A percentile compares a stretch with the other conserved stretches of the same genome.
Conservation (phyloP, 345 rosid genomes). For the Syzygium oleosum region DNA sequence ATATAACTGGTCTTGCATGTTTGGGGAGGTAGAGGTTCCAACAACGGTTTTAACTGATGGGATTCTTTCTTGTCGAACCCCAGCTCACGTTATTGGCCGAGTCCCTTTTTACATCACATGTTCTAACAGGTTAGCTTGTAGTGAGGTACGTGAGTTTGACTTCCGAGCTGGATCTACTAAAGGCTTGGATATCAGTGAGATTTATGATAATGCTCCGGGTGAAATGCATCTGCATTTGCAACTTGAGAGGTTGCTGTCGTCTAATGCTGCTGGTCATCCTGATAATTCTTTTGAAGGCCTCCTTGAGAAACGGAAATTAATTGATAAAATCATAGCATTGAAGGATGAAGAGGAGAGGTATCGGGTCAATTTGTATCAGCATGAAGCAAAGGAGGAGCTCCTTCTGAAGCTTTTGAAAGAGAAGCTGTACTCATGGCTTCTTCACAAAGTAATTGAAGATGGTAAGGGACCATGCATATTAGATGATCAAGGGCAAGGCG, state of each 20-base stretch:
- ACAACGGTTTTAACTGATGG: slow-evolving; percentile 69
- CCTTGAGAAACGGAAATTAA: slow-evolving; percentile 33
- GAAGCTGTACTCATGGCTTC: slow-evolving; percentile 66
- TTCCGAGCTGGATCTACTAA: slow-evolving; percentile 40
- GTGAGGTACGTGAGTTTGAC: slow-evolving; percentile 92
- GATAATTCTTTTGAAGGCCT: slow-evolving; percentile 30
- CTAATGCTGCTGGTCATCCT: slow-evolving; percentile 16
- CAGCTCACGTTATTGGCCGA: slow-evolving; percentile 52
- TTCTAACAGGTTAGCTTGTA: slow-evolving; percentile 87
- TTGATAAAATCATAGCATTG: slow-evolving; percentile 45
- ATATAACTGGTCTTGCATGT: slow-evolving; percentile 90
- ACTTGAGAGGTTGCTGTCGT: slow-evolving; percentile 49
- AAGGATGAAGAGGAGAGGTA: slow-evolving; percentile 64
- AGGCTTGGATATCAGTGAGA: slow-evolving; percentile 27
- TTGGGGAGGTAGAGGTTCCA: slow-evolving; percentile 94
- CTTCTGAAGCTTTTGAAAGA: slow-evolving; percentile 47
- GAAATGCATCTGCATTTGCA: slow-evolving; percentile 41
- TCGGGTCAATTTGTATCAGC: slow-evolving; percentile 15
- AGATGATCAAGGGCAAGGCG: slow-evolving; percentile 77
- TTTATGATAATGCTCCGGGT: slow-evolving; percentile 22
- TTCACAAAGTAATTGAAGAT: slow-evolving; percentile 58
- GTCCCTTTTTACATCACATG: slow-evolving; percentile 90
- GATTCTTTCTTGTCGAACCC: slow-evolving; percentile 67
- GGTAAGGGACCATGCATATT: slow-evolving; percentile 67
- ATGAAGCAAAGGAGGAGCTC: slow-evolving; percentile 22